These are phyloP conservation scores for Metschnikowia gruessii DNA, from an alignment of 805 yeast genomes.

Conservation along the genomic window DNA sequence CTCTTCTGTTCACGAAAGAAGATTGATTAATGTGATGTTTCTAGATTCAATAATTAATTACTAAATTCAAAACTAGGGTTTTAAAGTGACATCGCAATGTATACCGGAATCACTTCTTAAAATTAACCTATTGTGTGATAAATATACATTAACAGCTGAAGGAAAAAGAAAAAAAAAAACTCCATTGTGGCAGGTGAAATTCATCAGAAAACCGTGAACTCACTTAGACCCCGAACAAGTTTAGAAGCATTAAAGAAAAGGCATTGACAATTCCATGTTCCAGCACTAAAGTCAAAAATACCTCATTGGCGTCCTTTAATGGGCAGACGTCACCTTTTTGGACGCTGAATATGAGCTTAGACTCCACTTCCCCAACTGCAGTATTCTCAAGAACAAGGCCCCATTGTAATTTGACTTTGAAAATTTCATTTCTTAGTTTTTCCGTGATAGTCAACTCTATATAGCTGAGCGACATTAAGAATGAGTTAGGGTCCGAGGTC, in stretches of 20 bases:
- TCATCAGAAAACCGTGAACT: background rate
- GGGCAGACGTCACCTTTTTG: constrained; percentile 12
- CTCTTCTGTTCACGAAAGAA: constrained; percentile 10
- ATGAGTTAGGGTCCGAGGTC: constrained; percentile 1
- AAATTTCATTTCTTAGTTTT: background rate
- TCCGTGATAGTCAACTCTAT: constrained; percentile 13
- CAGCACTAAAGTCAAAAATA: constrained; percentile 23
- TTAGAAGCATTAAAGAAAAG: constrained; percentile 24
- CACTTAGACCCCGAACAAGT: constrained; percentile 11
- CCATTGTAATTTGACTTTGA: constrained; percentile 15
- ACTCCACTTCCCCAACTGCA: constrained; percentile 10
- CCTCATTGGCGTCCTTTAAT: constrained; percentile 9
- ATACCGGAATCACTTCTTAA: too few species aligned
- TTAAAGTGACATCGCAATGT: too few species aligned
- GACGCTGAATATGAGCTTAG: constrained; percentile 7
- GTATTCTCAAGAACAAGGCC: constrained; percentile 5
- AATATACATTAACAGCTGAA: too few species aligned
- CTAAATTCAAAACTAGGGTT: too few species aligned
- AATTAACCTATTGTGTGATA: too few species aligned
- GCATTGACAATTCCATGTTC: constrained; percentile 29
- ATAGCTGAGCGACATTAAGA: constrained; percentile 10
- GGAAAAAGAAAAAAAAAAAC: background rate
- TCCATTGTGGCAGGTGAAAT: background rate
- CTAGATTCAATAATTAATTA: too few species aligned
- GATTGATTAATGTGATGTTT: background rate